phyloP scores from a whole-genome alignment of 768 basidiomycete species.

The Termitomyces sp. region DNA sequence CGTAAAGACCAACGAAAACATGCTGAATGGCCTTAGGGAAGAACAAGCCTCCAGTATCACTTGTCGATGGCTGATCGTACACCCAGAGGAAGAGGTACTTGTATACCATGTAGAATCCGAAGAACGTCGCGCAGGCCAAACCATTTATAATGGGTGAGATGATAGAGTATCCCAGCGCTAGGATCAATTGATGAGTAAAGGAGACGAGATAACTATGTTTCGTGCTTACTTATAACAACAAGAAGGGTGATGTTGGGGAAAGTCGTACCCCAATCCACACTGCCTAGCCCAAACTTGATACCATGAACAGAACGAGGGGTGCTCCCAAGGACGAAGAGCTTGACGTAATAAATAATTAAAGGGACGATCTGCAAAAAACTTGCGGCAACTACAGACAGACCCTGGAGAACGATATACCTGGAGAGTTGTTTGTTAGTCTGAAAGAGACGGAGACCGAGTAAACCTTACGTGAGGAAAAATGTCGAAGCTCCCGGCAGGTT shows the following conservation, averaged over 20 bases:
- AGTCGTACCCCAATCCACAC: constrained; percentile 70
- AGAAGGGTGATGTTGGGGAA: constrained; percentile 73
- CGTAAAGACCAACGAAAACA: constrained; percentile 89
- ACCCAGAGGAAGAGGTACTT: constrained; percentile 85
- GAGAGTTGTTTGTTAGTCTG: not conserved
- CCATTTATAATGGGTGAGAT: constrained; percentile 95
- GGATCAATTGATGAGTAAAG: not conserved
- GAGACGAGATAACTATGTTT: not conserved
- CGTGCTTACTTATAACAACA: constrained; percentile 68
- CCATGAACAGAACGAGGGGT: constrained; percentile 82
- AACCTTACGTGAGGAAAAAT: constrained; percentile 80
- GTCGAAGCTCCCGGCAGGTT: constrained; percentile 81
- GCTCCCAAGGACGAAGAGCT: constrained; percentile 79
- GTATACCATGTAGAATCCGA: constrained; percentile 77
- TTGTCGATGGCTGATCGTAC: constrained; percentile 58
- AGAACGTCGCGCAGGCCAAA: constrained; percentile 76
- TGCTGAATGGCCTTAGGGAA: constrained; percentile 95
- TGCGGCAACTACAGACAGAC: constrained; percentile 71
- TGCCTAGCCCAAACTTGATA: constrained; percentile 71
- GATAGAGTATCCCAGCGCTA: constrained; percentile 75
- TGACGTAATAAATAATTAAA: constrained; percentile 84
- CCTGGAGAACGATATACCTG: constrained; percentile 76
- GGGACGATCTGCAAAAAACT: constrained; percentile 77
- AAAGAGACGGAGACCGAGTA: not conserved
- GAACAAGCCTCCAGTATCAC: constrained; percentile 90